Conservation (phyloP, 768 basidiomycete genomes). For the Mycena filopes region DNA sequence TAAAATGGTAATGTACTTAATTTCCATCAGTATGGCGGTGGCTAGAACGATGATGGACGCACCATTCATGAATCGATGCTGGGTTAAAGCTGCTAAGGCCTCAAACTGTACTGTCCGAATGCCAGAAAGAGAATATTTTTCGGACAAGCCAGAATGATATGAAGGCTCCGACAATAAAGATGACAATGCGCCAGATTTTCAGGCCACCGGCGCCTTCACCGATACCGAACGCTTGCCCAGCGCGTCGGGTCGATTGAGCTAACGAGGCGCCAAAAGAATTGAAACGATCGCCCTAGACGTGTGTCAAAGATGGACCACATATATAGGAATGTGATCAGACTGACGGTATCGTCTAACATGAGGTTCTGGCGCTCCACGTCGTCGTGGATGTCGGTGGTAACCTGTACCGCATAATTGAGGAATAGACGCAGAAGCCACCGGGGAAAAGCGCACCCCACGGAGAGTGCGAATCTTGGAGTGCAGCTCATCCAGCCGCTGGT, state of each 20-base stretch:
- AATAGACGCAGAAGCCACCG: background rate
- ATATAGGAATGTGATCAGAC: slow-evolving; percentile 35
- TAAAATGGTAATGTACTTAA: slow-evolving; percentile 12
- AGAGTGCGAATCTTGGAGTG: slow-evolving; percentile 87
- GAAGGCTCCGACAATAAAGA: slow-evolving; percentile 66
- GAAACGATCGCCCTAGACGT: slow-evolving; percentile 73
- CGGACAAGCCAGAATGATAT: slow-evolving; percentile 66
- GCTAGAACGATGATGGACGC: background rate
- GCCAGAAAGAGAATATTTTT: slow-evolving; percentile 64
- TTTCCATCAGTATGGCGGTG: background rate
- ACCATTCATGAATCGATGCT: slow-evolving; percentile 13
- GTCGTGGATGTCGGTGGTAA: slow-evolving; percentile 89
- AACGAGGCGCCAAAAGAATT: slow-evolving; percentile 70
- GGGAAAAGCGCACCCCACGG: slow-evolving; percentile 67
- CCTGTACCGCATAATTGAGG: slow-evolving; percentile 50
- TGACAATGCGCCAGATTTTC: slow-evolving; percentile 75
- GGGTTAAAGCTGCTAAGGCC: background rate
- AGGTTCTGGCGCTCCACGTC: slow-evolving; percentile 87
- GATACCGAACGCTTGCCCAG: slow-evolving; percentile 79
- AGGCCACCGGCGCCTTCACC: slow-evolving; percentile 64
- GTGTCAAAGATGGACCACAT: slow-evolving; percentile 3
- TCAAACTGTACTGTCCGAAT: slow-evolving; percentile 14
- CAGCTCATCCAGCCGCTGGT: slow-evolving; percentile 83
- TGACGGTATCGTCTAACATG: slow-evolving; percentile 80
- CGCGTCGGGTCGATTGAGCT: slow-evolving; percentile 73